Conservation (phyloP, 2,329 filamentous ascomycete species). For the Neofusicoccum sp. region DNA sequence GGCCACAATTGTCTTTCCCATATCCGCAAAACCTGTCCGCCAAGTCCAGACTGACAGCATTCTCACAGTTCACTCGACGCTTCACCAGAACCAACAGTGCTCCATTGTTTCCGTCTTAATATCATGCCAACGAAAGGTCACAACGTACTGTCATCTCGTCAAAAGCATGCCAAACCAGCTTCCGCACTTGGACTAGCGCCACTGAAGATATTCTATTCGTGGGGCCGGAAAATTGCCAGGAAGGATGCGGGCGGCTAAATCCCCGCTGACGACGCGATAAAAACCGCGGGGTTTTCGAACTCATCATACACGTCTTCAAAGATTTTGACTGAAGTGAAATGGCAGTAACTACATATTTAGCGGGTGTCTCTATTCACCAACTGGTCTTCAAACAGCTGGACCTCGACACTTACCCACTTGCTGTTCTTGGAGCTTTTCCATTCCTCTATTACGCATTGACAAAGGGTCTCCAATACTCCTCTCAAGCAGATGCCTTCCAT, state of each 20-base stretch:
- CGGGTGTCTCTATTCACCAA: not conserved
- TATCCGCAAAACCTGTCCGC: too few species aligned
- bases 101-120: too few species aligned
- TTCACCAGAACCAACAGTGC: too few species aligned
- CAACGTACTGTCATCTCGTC: too few species aligned
- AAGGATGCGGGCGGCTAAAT: slow-evolving; percentile 1
- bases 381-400: slow-evolving; percentile 8
- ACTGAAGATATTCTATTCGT: too few species aligned
- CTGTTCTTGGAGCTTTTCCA: not conserved
- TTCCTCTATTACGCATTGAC: not conserved
- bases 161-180: too few species aligned
- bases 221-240: not conserved
- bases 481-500: not conserved
- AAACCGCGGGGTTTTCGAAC: not conserved
- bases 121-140: too few species aligned
- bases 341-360: not conserved
- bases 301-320: not conserved
- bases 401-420: slow-evolving; percentile 4
- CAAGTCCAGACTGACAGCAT: too few species aligned
- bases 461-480: not conserved
- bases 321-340: not conserved
- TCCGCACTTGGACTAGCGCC: too few species aligned
- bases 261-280: not conserved
- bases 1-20: too few species aligned
- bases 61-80: too few species aligned